Base-by-base conservation (phyloP, 345 rosid genomes). In the Ceriops zippeliana region DNA sequence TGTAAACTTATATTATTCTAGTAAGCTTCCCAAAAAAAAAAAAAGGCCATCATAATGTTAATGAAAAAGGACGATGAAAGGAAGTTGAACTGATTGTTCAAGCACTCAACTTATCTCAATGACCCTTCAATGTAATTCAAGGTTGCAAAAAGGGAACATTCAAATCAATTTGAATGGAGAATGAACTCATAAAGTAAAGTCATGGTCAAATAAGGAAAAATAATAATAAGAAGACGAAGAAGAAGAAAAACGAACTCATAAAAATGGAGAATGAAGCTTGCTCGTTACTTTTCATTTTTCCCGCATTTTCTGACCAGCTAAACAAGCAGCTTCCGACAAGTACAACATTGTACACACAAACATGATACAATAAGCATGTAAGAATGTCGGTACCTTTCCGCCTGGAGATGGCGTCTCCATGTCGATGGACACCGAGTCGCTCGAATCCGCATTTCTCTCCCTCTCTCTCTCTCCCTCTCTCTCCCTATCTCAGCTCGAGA, bases 341-440 rank as follows among this genome's bases (percentile, higher is more conserved):
- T 17, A 32, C 19, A 42, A 8, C 47, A 13, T 58, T 52, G 37
- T n/a, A 79, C 63, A 42, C 15, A 42, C 49, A 42, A 42, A 56
- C 28, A 21, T 10, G 28, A 24, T 21, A 5, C 15, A 24, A 8
- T 5, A 56, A 11, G 16, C 17, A 42, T 13, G 4, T 13, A 42
- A 13, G 5, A 42, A 42, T 42, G 49, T 42, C 13, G 22, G 35
- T 60, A 88, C 98, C 92, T 89, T 87, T 80, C 98, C 98, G 68
- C 91, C 89, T 63, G 90, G 90, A 79, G 80, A 83, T 79, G 90
- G 90, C 85, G 88, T 90, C 78, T 83, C 96, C 80, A 81, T 75
- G 77, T 86, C 86, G 69, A 88, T 75, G 75, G 91, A 84, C 71
- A 85, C 80, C 79, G 85, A 80, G 68, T 74, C 90, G 70, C 73